These are phyloP conservation scores for Salix udensis DNA, from an alignment of 345 rosid species.

Conservation along the genomic window DNA sequence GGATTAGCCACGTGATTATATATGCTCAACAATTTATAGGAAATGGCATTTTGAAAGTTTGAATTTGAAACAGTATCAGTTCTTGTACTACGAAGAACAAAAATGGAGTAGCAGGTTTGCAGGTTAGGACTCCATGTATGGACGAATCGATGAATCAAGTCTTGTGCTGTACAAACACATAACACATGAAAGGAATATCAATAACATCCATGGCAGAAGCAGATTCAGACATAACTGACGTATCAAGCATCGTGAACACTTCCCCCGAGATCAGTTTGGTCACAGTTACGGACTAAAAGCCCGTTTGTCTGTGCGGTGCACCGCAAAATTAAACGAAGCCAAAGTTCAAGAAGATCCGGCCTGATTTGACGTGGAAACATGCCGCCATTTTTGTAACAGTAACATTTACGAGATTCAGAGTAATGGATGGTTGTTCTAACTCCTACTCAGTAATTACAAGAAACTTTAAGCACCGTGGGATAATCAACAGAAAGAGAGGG, in stretches of 20 bases:
- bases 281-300: too few species aligned
- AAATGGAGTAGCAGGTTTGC: conserved; percentile 5
- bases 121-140: conserved; percentile 1
- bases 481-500: too few species aligned
- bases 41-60: conserved; percentile 19
- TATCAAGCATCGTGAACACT: background rate
- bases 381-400: too few species aligned
- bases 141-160: conserved; percentile 16
- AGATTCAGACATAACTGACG: background rate
- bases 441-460: too few species aligned
- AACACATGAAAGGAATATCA: conserved; percentile 8
- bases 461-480: too few species aligned
- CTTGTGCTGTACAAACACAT: conserved; percentile 10
- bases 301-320: too few species aligned
- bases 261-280: too few species aligned
- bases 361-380: background rate
- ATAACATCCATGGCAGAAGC: conserved; percentile 1
- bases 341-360: background rate
- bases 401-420: too few species aligned
- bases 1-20: too few species aligned
- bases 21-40: background rate
- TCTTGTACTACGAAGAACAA: background rate
- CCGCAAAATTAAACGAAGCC: too few species aligned
- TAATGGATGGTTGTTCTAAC: too few species aligned
- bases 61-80: conserved; percentile 24